Evolutionary conservation across 1,284 basidiomycete species (phyloP).

Genomic region (Phylloporus sp.): DNA sequence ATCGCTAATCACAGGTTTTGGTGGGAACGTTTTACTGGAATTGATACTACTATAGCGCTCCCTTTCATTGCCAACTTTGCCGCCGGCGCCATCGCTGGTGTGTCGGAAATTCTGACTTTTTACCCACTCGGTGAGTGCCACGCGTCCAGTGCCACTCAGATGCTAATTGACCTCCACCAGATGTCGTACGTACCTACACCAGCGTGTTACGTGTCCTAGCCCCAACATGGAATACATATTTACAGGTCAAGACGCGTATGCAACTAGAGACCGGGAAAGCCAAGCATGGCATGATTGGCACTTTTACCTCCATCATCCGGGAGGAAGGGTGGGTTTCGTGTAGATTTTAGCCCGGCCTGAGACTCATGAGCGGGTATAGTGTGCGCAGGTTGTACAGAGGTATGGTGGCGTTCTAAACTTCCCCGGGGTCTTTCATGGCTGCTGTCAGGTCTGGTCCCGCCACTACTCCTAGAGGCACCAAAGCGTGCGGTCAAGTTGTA

Average conservation of each 20-base stretch:
- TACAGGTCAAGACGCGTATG: conserved; percentile 95
- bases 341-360: conserved; percentile 23
- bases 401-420: conserved; percentile 29
- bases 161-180: conserved; percentile 41
- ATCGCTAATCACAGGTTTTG: conserved; percentile 3
- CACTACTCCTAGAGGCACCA: conserved; percentile 94
- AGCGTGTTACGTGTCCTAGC: conserved; percentile 10
- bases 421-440: background rate
- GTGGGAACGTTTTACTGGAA: conserved; percentile 12
- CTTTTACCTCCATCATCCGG: conserved; percentile 75
- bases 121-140: conserved; percentile 82
- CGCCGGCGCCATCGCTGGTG: conserved; percentile 89
- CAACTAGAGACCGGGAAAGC: conserved; percentile 89
- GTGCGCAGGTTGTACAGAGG: conserved; percentile 88
- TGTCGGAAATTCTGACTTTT: conserved; percentile 90
- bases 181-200: conserved; percentile 52
- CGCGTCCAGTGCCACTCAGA: no score
- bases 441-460: conserved; percentile 80
- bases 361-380: conserved; percentile 45
- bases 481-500: conserved; percentile 99
- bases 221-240: conserved; percentile 21
- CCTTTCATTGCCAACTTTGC: conserved; percentile 89
- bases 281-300: conserved; percentile 80
- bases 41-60: conserved; percentile 65
- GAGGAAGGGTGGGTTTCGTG: conserved; percentile 76